Evolutionary conservation across 768 basidiomycete genomes (phyloP).

Genomic region (Leccinellum albellum): DNA sequence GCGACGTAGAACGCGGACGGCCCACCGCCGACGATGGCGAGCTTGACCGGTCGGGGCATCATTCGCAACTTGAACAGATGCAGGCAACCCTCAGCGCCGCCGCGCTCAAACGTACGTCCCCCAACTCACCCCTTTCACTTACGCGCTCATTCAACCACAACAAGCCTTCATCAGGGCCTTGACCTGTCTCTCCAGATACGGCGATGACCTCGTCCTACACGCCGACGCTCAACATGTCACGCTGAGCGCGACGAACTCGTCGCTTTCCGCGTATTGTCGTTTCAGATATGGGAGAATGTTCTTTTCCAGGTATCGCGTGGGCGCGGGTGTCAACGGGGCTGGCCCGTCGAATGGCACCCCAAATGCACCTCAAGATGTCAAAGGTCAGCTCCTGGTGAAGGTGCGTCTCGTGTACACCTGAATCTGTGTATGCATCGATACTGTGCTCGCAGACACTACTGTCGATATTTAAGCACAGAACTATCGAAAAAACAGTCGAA

Average conservation of each 20-base stretch:
- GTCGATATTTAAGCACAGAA: constrained; percentile 69
- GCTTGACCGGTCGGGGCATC: constrained; percentile 44
- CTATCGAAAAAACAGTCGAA: constrained; percentile 74
- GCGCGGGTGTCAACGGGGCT: constrained; percentile 12
- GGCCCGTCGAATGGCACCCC: constrained; percentile 11
- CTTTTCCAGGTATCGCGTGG: constrained; percentile 64
- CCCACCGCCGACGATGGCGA: constrained; percentile 91
- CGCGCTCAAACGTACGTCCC: constrained; percentile 45
- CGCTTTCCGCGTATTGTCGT: constrained; percentile 77
- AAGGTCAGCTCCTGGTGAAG: constrained; percentile 69
- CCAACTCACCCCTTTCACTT: constrained; percentile 1
- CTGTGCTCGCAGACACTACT: constrained; percentile 51
- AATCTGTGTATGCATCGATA: background rate
- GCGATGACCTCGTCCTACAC: constrained; percentile 72
- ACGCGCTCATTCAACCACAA: constrained; percentile 22
- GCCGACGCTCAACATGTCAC: constrained; percentile 58
- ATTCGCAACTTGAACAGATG: constrained; percentile 38
- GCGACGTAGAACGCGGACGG: constrained; percentile 97
- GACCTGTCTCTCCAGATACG: constrained; percentile 74
- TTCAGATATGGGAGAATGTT: constrained; percentile 67
- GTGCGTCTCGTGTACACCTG: constrained; percentile 32
- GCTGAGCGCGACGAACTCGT: constrained; percentile 73
- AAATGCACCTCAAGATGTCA: constrained; percentile 43
- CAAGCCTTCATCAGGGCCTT: constrained; percentile 74
- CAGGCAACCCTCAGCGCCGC: constrained; percentile 63